phyloP scores from a whole-genome alignment of 2,329 filamentous ascomycete species.

The Aspergillus texensis region DNA sequence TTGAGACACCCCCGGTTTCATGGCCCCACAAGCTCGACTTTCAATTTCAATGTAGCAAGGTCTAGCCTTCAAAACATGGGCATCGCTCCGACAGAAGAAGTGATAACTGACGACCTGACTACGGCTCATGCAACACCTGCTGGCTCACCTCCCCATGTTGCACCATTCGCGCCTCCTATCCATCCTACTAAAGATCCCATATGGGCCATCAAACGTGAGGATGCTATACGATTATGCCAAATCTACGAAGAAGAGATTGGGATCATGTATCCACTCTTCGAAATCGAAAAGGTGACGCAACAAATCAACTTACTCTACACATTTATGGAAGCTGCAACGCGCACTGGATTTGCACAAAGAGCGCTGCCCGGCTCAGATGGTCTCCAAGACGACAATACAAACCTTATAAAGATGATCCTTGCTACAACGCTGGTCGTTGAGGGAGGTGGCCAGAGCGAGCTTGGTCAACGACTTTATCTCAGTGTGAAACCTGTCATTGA shows the following conservation, averaged over 20 bases:
- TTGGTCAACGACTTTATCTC: conserved; percentile 72
- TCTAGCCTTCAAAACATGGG: conserved; percentile 88
- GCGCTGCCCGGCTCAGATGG: conserved; percentile 59
- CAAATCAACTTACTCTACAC: conserved; percentile 71
- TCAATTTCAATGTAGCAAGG: conserved; percentile 84
- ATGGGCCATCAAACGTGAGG: conserved; percentile 74
- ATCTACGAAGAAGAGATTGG: conserved; percentile 89
- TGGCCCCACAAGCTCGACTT: conserved; percentile 82
- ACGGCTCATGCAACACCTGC: conserved; percentile 58
- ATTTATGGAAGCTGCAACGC: conserved; percentile 70
- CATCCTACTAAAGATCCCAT: conserved; percentile 71
- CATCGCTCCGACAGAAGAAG: conserved; percentile 66
- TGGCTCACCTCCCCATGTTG: conserved; percentile 43
- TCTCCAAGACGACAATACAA: conserved; percentile 65
- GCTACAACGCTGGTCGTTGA: conserved; percentile 78
- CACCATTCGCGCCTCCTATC: conserved; percentile 36
- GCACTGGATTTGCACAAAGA: conserved; percentile 60
- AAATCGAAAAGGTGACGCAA: conserved; percentile 69
- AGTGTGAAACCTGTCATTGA: conserved; percentile 75
- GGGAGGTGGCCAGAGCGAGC: conserved; percentile 74
- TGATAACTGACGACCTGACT: conserved; percentile 60
- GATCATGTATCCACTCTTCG: conserved; percentile 86
- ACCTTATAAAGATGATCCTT: conserved; percentile 80
- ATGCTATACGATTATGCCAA: conserved; percentile 76
- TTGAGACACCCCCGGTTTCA: conserved; percentile 69